phyloP scores from a whole-genome alignment of 129 eudicot genomes.

The Pittosporum tobira region DNA sequence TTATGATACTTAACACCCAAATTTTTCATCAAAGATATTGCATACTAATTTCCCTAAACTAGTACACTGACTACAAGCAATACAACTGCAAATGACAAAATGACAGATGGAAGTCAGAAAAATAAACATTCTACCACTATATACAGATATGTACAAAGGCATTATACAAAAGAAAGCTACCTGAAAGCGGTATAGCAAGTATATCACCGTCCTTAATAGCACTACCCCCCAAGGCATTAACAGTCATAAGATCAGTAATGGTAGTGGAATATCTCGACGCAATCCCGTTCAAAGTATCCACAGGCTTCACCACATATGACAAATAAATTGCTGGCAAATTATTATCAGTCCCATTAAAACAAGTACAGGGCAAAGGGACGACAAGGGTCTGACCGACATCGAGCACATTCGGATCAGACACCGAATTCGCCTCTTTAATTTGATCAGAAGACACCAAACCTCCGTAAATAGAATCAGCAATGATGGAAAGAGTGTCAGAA shows the following conservation, averaged over 20 bases:
- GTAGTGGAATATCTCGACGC: constrained; percentile 67
- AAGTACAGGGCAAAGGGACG: constrained; percentile 88
- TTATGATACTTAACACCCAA: too few relatives aligned
- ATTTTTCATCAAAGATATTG: not conserved
- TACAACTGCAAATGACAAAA: not conserved
- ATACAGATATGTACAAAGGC: too few relatives aligned
- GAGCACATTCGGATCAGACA: constrained; percentile 58
- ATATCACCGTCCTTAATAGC: constrained; percentile 80
- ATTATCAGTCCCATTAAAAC: constrained; percentile 83
- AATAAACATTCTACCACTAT: too few relatives aligned
- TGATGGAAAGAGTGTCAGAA: constrained; percentile 58
- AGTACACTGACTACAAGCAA: too few relatives aligned
- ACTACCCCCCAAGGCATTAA: constrained; percentile 64
- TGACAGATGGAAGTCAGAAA: too few relatives aligned
- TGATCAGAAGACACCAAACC: constrained; percentile 92
- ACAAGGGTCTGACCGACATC: constrained; percentile 63
- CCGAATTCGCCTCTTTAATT: constrained; percentile 66
- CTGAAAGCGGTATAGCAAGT: constrained; percentile 87
- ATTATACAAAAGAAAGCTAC: constrained; percentile 15
- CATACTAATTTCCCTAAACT: not conserved
- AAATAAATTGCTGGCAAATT: constrained; percentile 62
- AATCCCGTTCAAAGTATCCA: constrained; percentile 60
- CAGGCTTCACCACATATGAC: constrained; percentile 70
- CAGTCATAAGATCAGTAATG: constrained; percentile 77
- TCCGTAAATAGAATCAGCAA: constrained; percentile 64